These are phyloP conservation scores for Phytophthora pistaciae DNA, from an alignment of 352 stramenopile species.

Conservation along the genomic window DNA sequence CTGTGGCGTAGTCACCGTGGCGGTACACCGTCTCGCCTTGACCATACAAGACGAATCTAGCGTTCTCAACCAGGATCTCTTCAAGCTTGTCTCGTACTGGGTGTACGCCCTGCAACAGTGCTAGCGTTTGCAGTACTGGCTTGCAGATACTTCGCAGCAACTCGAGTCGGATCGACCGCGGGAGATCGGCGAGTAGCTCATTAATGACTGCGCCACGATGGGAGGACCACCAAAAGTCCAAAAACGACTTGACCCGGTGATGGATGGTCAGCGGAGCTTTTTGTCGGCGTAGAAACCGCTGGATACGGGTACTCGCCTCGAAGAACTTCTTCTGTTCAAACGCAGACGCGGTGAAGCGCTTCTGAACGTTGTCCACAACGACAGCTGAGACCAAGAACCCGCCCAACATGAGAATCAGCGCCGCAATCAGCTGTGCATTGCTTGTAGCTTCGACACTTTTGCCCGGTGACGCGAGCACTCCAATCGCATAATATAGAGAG, in stretches of 20 bases:
- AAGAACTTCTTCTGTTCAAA: constrained; percentile 36
- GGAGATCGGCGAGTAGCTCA: constrained; percentile 55
- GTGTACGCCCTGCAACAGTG: constrained; percentile 39
- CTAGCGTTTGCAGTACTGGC: constrained; percentile 49
- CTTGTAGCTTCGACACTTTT: constrained; percentile 48
- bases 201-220: constrained; percentile 58
- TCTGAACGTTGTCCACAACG: constrained; percentile 56
- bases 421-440: constrained; percentile 36
- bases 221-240: constrained; percentile 70
- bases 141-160: constrained; percentile 51
- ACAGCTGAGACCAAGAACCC: constrained; percentile 45
- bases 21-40: constrained; percentile 63
- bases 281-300: constrained; percentile 58
- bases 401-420: constrained; percentile 50
- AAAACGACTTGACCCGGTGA: constrained; percentile 56
- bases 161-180: constrained; percentile 47
- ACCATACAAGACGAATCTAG: constrained; percentile 54
- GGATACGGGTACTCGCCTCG: constrained; percentile 48
- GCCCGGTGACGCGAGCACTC: constrained; percentile 26
- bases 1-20: constrained; percentile 57
- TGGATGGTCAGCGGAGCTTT: constrained; percentile 51
- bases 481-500: constrained; percentile 8
- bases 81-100: constrained; percentile 39
- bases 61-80: constrained; percentile 47
- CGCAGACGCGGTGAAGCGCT: constrained; percentile 54